Evolutionary conservation across 495 filamentous ascomycete genomes (phyloP).

Genomic region (Penicillium paxilli): DNA sequence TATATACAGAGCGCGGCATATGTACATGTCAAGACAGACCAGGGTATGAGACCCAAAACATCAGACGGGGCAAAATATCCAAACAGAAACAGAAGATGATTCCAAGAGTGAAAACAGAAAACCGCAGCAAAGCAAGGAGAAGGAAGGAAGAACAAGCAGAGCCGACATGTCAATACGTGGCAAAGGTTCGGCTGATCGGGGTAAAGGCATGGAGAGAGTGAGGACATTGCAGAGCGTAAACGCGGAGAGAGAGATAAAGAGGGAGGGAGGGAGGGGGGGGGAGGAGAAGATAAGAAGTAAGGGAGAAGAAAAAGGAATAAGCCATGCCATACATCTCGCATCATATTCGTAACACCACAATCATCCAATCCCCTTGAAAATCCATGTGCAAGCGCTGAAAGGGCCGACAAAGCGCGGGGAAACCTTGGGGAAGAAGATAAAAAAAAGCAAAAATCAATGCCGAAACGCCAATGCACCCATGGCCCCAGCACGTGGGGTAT

Average conservation of each 20-base stretch:
- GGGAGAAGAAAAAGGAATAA: constrained; percentile 18
- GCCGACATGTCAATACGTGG: background rate
- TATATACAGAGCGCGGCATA: background rate
- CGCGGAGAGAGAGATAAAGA: background rate
- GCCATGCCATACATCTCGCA: constrained; percentile 32
- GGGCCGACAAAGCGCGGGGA: constrained; percentile 12
- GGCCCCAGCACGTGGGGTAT: constrained; percentile 17
- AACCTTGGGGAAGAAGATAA: constrained; percentile 3
- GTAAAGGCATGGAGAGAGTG: background rate
- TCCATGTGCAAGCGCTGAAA: constrained; percentile 24
- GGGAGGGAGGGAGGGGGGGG: no score
- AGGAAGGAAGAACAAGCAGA: background rate
- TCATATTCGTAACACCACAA: constrained; percentile 29
- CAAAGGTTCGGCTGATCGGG: background rate
- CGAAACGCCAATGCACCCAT: constrained; percentile 33
- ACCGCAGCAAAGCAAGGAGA: background rate
- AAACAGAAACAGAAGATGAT: background rate
- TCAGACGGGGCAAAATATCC: background rate
- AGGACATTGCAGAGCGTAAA: constrained; percentile 6
- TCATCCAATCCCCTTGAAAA: constrained; percentile 13
- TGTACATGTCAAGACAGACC: background rate
- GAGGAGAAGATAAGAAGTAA: constrained; percentile 11
- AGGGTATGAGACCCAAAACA: constrained; percentile 1
- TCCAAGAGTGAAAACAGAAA: background rate
- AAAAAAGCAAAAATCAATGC: background rate